Conservation (phyloP, 1,284 basidiomycete species). For the Marasmius fiardii region DNA sequence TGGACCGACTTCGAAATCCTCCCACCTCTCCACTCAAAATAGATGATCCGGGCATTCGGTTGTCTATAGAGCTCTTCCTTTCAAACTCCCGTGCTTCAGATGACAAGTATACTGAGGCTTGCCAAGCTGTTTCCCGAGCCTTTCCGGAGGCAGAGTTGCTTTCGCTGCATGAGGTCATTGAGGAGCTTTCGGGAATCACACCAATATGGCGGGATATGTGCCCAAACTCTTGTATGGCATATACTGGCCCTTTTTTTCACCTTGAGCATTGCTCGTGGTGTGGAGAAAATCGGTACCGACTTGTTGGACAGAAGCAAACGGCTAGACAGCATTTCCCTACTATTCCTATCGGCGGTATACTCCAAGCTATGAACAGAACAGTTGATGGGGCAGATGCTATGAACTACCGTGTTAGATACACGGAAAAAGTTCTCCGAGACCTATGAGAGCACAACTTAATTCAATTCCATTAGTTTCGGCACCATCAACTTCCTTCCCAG, state of each 20-base stretch:
- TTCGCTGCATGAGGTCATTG: background rate
- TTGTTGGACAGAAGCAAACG: conserved; percentile 3
- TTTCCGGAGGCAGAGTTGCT: background rate
- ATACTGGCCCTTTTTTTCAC: conserved; percentile 26
- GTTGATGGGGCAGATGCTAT: background rate
- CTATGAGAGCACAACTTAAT: no score
- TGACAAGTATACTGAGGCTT: conserved; percentile 3
- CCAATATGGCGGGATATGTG: conserved; percentile 32
- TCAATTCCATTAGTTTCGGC: no score
- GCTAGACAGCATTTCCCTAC: conserved; percentile 21
- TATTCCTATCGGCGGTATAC: conserved; percentile 16
- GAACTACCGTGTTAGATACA: background rate
- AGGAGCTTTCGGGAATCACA: conserved; percentile 24
- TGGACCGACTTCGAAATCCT: background rate
- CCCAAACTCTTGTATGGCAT: conserved; percentile 29
- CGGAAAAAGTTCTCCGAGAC: background rate
- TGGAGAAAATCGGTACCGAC: conserved; percentile 21
- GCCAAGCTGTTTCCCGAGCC: background rate
- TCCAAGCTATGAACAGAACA: conserved; percentile 16
- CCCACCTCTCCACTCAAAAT: conserved; percentile 7
- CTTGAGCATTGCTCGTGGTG: conserved; percentile 24
- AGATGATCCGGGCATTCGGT: conserved; percentile 1
- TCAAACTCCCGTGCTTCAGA: conserved; percentile 5
- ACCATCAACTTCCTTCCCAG: no score
- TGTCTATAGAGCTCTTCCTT: conserved; percentile 10